These are phyloP conservation scores for Trypanosoma congolense DNA, from an alignment of 208 protist genomes.

Conservation along the genomic window DNA sequence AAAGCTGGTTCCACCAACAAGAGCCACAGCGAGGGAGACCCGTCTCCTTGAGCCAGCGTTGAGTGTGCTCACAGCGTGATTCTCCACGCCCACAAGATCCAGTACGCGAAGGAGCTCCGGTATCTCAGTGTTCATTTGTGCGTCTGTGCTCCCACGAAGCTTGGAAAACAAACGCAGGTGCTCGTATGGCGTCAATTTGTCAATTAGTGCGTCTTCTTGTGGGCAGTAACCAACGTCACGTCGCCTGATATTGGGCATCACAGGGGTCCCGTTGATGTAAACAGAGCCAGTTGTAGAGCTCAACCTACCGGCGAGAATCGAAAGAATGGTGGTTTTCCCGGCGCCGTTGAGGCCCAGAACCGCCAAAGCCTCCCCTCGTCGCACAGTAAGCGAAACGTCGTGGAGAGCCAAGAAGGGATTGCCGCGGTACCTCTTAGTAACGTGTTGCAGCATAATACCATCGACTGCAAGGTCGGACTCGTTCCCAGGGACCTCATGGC, in stretches of 20 bases:
- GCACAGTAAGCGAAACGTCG: slow-evolving; percentile 71
- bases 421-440: slow-evolving; percentile 50
- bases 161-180: slow-evolving; percentile 89
- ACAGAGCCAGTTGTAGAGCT: slow-evolving; percentile 58
- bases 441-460: slow-evolving; percentile 59
- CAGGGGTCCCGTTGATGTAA: slow-evolving; percentile 57
- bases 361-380: slow-evolving; percentile 71
- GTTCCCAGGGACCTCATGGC: neutral
- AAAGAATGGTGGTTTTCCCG: slow-evolving; percentile 89
- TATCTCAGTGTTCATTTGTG: slow-evolving; percentile 41
- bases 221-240: slow-evolving; percentile 92
- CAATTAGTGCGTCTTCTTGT: slow-evolving; percentile 92
- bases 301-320: slow-evolving; percentile 78
- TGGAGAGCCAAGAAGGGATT: slow-evolving; percentile 33
- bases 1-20: slow-evolving; percentile 77
- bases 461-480: slow-evolving; percentile 32
- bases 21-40: slow-evolving; percentile 77
- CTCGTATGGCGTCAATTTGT: slow-evolving; percentile 86
- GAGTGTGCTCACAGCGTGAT: slow-evolving; percentile 27
- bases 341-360: slow-evolving; percentile 90
- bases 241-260: slow-evolving; percentile 27
- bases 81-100: slow-evolving; percentile 35
- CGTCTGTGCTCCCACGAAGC: slow-evolving; percentile 54
- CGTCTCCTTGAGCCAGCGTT: slow-evolving; percentile 88
- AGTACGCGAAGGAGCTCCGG: slow-evolving; percentile 43